Base-by-base conservation (phyloP, 192 early-diverging fungal genomes). In the Backusella parvicylindrica region DNA sequence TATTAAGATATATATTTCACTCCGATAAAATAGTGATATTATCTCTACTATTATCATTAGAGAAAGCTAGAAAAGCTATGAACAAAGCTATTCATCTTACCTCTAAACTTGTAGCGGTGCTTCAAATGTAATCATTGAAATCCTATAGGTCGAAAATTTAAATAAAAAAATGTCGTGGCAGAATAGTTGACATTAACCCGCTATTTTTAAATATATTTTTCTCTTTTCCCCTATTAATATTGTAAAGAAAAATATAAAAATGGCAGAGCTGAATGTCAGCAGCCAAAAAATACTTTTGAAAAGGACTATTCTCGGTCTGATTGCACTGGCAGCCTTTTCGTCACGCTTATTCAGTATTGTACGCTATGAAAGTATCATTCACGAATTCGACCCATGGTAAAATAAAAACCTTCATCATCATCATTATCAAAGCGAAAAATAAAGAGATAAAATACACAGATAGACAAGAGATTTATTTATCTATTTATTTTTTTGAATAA, bases 301-400 rank as follows among this genome's bases (percentile, higher is more conserved):
- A 65, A 89, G 95, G 37, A 86, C 91, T 53, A 96, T 99, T 71
- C 91, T 99, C 38, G 90, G 91, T 35, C 88, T 97, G 36, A 96
- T 99, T 71, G 92, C 92, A 30, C 69, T 92, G 4, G 90, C 96
- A 23, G 95, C 96, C 26, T 92, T 99, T 75, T 87, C 93, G 26
- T 92, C 93, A 72, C 94, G 97, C 69, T 87, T 99, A 64, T 99
- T 99, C 84, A 97, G 96, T 75, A 96, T 99, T 67, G 89, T 99
- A 71, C 93, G 97, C 26, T 99, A 96, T 80, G 98, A 99, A 83
- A 94, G 92, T 72, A 93, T 99, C 70, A 99, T 99, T 84, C 98
- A 99, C 88, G 98, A 99, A 82, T 99, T 99, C 81, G 98, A 99
- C 82, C 98, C 98, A 33, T 99, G 94, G 81, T 83, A 83, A 74